phyloP scores from a whole-genome alignment of 306 rosid species.

The Sindora glabra region DNA sequence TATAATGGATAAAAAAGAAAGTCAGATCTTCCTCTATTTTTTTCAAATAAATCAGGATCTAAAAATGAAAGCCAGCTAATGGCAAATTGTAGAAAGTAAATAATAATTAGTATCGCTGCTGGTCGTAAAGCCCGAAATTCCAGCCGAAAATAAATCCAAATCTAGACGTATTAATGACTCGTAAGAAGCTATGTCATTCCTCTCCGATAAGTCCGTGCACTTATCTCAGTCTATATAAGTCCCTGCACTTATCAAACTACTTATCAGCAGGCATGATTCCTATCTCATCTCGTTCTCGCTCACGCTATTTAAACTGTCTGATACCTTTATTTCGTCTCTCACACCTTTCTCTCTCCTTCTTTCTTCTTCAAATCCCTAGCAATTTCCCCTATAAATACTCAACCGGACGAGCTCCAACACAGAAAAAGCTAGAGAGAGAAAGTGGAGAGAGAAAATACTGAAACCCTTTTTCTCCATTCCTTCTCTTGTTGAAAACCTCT shows the following conservation, averaged over 20 bases:
- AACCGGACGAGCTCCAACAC: conserved; percentile 35
- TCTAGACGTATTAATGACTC: conserved; percentile 28
- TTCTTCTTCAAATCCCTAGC: conserved; percentile 80
- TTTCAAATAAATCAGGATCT: background rate
- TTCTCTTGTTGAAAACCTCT: conserved; percentile 33
- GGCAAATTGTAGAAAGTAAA: conserved; percentile 5
- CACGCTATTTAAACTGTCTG: conserved; percentile 89
- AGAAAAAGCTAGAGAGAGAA: conserved; percentile 64
- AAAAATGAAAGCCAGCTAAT: background rate
- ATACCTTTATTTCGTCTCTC: conserved; percentile 63
- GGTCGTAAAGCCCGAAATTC: conserved; percentile 32
- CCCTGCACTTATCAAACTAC: accelerated
- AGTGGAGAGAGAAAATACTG: conserved; percentile 49
- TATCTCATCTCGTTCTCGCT: conserved; percentile 37
- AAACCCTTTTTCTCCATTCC: conserved; percentile 30
- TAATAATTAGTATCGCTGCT: conserved; percentile 5
- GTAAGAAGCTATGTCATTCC: conserved; percentile 9
- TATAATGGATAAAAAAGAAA: background rate
- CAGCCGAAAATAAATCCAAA: conserved; percentile 39
- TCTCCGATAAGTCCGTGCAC: accelerated
- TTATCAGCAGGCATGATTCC: conserved; percentile 21
- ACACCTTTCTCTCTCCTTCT: conserved; percentile 32
- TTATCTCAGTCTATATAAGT: conserved; percentile 13
- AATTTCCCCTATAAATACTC: conserved; percentile 64
- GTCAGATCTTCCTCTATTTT: background rate